phyloP scores from a whole-genome alignment of 2,329 filamentous ascomycete species.

The Calonectria hongkongensis region DNA sequence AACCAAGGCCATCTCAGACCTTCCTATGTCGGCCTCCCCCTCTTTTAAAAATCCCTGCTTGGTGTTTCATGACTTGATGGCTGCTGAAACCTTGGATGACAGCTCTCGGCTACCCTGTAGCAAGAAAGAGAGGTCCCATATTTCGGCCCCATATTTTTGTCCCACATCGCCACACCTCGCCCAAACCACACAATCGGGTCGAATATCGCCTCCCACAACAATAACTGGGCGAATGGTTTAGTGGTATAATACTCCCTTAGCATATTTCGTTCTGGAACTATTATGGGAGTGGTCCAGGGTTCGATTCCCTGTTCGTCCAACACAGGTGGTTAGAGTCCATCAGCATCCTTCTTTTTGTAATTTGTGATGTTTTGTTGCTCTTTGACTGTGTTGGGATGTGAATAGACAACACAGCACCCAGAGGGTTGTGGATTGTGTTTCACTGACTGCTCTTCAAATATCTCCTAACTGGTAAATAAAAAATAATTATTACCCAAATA shows the following conservation, averaged over 20 bases:
- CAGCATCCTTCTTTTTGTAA: no score
- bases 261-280: conserved; percentile 36
- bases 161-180: neutral
- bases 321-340: no score
- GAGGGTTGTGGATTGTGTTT: conserved; percentile 37
- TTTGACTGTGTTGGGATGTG: no score
- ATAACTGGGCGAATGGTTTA: conserved; percentile 54
- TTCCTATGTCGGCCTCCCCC: neutral
- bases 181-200: neutral
- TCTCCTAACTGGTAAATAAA: no score
- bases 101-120: conserved; percentile 24
- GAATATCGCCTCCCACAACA: conserved; percentile 31
- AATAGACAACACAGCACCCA: neutral
- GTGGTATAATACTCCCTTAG: conserved; percentile 56
- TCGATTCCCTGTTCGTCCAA: no score
- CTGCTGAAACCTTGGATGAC: conserved; percentile 6
- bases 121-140: neutral
- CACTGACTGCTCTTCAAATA: conserved; percentile 53
- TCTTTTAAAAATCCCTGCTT: neutral
- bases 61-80: conserved; percentile 9
- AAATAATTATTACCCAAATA: no score
- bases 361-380: no score
- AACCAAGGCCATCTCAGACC: no score
- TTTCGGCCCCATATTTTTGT: no score
- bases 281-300: no score